Evolutionary conservation across 1,284 basidiomycete species (phyloP), one percentile per base, ranked within the genome.

Genomic region (Ustilago sp.): DNA sequence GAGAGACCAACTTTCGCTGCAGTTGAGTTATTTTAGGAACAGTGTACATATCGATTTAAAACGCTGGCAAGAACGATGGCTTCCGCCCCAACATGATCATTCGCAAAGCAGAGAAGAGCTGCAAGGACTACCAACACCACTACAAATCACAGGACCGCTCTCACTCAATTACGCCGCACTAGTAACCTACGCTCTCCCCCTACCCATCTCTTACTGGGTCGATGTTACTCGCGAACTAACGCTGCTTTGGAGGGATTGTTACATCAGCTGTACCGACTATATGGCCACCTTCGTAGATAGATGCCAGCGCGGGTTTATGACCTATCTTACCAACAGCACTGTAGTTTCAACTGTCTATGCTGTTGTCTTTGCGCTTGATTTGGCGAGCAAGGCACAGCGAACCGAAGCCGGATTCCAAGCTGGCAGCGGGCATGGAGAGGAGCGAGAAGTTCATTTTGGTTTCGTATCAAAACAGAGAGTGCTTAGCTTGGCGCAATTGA

Each of bases 61-160:
- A 43, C 57, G 77, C 12, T 79, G 77, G 77, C 61, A 76, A 43
- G 77, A 79, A 31, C 41, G 63, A 3, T 79, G 77, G 77, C 60
- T 77, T 17, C 62, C 61, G 1, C 41, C 55, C 34, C n/a, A 35
- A n/a, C 4, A 23, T 15, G 45, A 39, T 28, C 12, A 57, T 1
- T 13, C 41, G 11, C n/a, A 12, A 11, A 17, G 17, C 6, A 4
- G 9, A 15, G 31, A 17, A 17, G 39, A 43, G 15, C 4, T 9
- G 28, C 2, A 17, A 17, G 39, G 31, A 17, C n/a, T 6, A 2
- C 56, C 73, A 0, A 65, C 62, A n/a, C 73, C 73, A 4, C 32
- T 76, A 3, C 63, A 73, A 23, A 66, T 68, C 43, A 77, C 63
- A 1, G 77, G 74, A 2, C 54, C 59, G 0, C 53, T 79, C 6